Evolutionary conservation across 176 grass and related monocot genomes (phyloP).

Genomic region (Ensete ventricosum): DNA sequence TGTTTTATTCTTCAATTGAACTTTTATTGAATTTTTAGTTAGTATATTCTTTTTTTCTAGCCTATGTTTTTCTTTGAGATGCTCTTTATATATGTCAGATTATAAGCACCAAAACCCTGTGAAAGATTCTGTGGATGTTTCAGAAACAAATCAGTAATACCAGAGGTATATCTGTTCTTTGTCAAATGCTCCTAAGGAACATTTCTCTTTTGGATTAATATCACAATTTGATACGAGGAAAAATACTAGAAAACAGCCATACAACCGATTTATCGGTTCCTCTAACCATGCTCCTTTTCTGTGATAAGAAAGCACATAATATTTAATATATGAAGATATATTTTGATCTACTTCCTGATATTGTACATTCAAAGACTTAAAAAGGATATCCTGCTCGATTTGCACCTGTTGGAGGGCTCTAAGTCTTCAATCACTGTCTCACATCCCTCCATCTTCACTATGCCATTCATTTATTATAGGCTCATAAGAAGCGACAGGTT

Average conservation of each 20-base stretch:
- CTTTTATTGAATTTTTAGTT: too few species aligned
- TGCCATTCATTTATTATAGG: neutral
- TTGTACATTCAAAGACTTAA: too few species aligned
- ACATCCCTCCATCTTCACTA: too few species aligned
- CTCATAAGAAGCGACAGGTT: neutral
- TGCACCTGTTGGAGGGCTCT: too few species aligned
- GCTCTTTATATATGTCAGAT: neutral
- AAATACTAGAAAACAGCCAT: neutral
- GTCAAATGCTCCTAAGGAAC: neutral
- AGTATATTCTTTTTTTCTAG: too few species aligned
- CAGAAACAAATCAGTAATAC: neutral
- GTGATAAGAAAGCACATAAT: neutral
- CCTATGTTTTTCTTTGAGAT: neutral
- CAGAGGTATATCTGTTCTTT: neutral
- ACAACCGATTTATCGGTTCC: neutral
- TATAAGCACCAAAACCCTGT: neutral
- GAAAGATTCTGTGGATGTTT: neutral
- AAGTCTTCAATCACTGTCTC: too few species aligned
- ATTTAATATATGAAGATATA: too few species aligned
- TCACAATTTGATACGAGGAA: neutral
- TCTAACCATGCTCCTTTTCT: neutral
- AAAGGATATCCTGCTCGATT: too few species aligned
- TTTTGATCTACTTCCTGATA: too few species aligned
- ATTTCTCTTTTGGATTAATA: neutral
- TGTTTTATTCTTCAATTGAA: too few species aligned